Conservation (phyloP, 768 basidiomycete species). For the Rossbeevera mucosa region DNA sequence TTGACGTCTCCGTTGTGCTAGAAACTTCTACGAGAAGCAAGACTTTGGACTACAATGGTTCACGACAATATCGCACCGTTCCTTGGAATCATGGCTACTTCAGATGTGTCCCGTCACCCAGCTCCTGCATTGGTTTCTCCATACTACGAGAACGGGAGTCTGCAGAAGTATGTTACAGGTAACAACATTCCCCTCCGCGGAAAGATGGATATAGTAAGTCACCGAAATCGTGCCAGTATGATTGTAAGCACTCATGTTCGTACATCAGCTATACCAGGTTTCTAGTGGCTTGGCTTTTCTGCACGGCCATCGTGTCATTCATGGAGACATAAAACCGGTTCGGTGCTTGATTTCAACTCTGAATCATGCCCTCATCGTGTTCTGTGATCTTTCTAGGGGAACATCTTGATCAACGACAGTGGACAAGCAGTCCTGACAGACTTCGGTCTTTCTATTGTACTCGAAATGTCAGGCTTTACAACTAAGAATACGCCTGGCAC, state of each 20-base stretch:
- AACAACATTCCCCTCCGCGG: slow-evolving; percentile 4
- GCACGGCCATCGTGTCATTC: slow-evolving; percentile 24
- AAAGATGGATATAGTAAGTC: slow-evolving; percentile 23
- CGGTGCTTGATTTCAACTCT: slow-evolving; percentile 4
- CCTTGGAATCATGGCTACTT: slow-evolving; percentile 16
- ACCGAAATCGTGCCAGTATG: neutral
- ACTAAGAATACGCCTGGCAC: slow-evolving; percentile 34
- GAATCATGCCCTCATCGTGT: neutral
- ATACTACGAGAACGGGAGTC: slow-evolving; percentile 22
- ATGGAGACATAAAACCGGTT: slow-evolving; percentile 39
- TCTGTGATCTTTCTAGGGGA: slow-evolving; percentile 25
- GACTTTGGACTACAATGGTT: slow-evolving; percentile 21
- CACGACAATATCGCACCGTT: slow-evolving; percentile 26
- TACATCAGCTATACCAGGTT: slow-evolving; percentile 18
- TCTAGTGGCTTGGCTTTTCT: slow-evolving; percentile 22
- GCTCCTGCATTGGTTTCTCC: slow-evolving; percentile 25
- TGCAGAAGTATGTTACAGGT: slow-evolving; percentile 14
- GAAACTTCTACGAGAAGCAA: slow-evolving; percentile 28
- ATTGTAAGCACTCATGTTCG: neutral
- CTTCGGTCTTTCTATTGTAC: slow-evolving; percentile 37
- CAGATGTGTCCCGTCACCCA: slow-evolving; percentile 13
- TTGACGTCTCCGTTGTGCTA: neutral
- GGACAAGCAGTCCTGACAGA: slow-evolving; percentile 33
- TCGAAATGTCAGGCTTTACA: slow-evolving; percentile 35
- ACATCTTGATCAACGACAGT: slow-evolving; percentile 33